Base-by-base conservation (phyloP, 2,329 filamentous ascomycete species). In the Colletotrichum neosansevieriae region DNA sequence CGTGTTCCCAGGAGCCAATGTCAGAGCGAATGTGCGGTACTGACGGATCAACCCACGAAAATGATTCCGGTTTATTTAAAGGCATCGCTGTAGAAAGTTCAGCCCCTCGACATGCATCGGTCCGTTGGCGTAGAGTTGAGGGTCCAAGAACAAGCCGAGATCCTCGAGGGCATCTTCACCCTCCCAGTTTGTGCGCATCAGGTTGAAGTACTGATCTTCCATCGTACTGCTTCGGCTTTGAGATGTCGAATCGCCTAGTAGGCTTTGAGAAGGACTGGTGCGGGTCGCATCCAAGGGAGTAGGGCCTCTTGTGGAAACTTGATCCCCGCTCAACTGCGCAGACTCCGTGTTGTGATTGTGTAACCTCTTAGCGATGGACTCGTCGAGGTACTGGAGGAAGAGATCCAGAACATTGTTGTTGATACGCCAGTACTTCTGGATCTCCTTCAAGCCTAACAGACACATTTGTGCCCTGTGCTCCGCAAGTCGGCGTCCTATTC, bases 371-470 rank as follows among this genome's bases (percentile, higher is more conserved):
- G 77, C 77, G 34, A 80, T 80, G 3, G 79, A 79, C 12, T 76
- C 76, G 61, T 80, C 79, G 6, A 80, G 75, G 3, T 80, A 80
- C 24, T 77, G 78, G 0, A 80, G 71, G 32, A 80, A 80, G 6
- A 80, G 69, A 24, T 81, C 78, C 6, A 81, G 74, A 0, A 80
- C 72, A 38, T 78, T 79, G 70, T 79, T 80, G 73, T 81, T 81
- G 67, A 80, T 79, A 17, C 76, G 73, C 79, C 78, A 80, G 70
- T 79, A 80, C n/a, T 79, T 79, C 29, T 80, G 77, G 0, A 80
- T 74, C 68, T 80, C 79, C 45, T 79, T 76, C 1, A 81, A 73
- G 4, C 78, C 78, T 3, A 80, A 71, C 2, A 80, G 76, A 42
- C 78, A 80, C 69, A 79, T 76, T 38, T 79, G 78, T 1, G 79